Evolutionary conservation across 345 rosid species (phyloP).

Genomic region (Linum tenue): DNA sequence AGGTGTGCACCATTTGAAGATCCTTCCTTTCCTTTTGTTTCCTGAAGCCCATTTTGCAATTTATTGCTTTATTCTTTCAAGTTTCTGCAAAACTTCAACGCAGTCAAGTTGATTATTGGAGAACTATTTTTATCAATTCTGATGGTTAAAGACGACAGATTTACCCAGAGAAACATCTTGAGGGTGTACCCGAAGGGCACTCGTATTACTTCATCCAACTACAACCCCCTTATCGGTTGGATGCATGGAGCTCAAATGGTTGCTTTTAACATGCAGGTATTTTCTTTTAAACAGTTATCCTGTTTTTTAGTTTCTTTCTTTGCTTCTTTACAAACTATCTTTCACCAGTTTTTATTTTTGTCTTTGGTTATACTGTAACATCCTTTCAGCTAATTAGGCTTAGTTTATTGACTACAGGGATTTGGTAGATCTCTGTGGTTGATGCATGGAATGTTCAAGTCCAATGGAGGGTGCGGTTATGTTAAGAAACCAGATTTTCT

Average conservation of each 20-base stretch:
- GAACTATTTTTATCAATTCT: slow-evolving; percentile 5
- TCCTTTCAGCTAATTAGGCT: background rate
- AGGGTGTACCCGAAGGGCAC: slow-evolving; percentile 88
- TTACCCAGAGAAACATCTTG: slow-evolving; percentile 67
- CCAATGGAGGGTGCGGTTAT: slow-evolving; percentile 26
- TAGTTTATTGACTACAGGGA: slow-evolving; percentile 10
- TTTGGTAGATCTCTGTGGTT: slow-evolving; percentile 20
- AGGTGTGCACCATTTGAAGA: slow-evolving; percentile 25
- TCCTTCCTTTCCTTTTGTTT: background rate
- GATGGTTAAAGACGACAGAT: slow-evolving; percentile 31
- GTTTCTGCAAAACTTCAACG: background rate
- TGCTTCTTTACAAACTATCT: background rate
- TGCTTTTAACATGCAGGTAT: slow-evolving; percentile 85
- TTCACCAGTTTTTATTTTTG: background rate
- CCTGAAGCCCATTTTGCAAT: background rate
- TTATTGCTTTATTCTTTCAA: background rate
- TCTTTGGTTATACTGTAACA: background rate
- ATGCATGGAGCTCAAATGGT: slow-evolving; percentile 89
- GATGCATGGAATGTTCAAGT: slow-evolving; percentile 27
- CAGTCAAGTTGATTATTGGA: slow-evolving; percentile 1
- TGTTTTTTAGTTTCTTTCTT: background rate
- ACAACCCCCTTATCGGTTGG: slow-evolving; percentile 65
- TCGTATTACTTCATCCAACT: slow-evolving; percentile 63
- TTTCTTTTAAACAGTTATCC: background rate
- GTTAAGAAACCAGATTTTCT: slow-evolving; percentile 22